Evolutionary conservation across 495 filamentous ascomycete genomes (phyloP).

Genomic region (Rusavskia elegans): DNA sequence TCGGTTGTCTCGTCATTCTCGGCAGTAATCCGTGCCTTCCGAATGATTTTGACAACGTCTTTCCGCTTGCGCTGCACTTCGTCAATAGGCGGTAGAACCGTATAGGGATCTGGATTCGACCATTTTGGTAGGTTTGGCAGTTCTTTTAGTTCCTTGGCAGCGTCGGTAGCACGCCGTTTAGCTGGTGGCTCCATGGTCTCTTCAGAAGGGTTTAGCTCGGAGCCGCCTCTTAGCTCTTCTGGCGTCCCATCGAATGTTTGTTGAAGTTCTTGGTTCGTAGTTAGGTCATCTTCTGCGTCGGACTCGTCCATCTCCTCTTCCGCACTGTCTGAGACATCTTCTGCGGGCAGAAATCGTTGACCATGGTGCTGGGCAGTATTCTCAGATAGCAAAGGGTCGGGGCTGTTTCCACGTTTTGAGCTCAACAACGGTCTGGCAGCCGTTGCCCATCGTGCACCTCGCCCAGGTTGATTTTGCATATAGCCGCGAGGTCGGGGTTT

Average conservation of each 20-base stretch:
- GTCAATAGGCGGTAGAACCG: constrained; percentile 57
- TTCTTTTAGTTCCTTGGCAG: constrained; percentile 21
- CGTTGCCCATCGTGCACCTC: constrained; percentile 18
- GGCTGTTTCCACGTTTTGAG: constrained; percentile 20
- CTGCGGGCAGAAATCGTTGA: constrained; percentile 30
- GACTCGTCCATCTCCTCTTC: constrained; percentile 50
- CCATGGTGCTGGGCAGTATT: constrained; percentile 13
- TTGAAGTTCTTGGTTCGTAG: constrained; percentile 12
- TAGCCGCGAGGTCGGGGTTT: background rate
- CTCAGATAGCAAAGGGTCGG: constrained; percentile 21
- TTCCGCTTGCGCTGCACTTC: constrained; percentile 49
- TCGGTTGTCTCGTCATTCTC: constrained; percentile 23
- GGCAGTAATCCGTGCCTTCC: constrained; percentile 52
- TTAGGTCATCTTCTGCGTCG: constrained; percentile 27
- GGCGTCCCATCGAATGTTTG: background rate
- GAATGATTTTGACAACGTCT: constrained; percentile 74
- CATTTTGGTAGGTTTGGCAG: constrained; percentile 48
- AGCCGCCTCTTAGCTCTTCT: background rate
- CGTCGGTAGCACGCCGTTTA: constrained; percentile 32
- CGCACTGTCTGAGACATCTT: constrained; percentile 57
- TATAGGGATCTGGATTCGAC: constrained; percentile 92
- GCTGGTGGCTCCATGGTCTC: constrained; percentile 20
- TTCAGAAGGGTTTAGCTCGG: background rate
- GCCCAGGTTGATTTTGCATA: constrained; percentile 2
- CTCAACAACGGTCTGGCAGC: constrained; percentile 31